A percentile compares a stretch with the other conserved stretches of the same genome.
Evolutionary conservation across 129 eudicot genomes (phyloP).

Genomic region (Solidago caesia): DNA sequence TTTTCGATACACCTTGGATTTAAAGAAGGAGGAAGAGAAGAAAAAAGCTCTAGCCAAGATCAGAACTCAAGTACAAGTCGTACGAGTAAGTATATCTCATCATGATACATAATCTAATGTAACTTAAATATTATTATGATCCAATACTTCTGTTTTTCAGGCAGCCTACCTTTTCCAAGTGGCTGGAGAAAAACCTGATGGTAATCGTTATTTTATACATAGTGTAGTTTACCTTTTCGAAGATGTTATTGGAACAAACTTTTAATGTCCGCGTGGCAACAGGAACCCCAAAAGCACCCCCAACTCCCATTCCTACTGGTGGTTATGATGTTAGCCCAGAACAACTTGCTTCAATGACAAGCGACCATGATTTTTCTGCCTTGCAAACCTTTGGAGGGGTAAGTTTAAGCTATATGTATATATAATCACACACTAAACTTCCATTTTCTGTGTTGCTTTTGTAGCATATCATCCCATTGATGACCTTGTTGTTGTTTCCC

Average conservation of each 20-base stretch:
- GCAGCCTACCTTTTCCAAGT: slow-evolving; percentile 78
- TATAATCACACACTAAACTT: neutral
- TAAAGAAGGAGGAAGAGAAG: slow-evolving; percentile 89
- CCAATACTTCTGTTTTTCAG: slow-evolving; percentile 37
- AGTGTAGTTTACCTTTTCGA: neutral
- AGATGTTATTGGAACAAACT: slow-evolving; percentile 1
- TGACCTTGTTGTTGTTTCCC: slow-evolving; percentile 21
- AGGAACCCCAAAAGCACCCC: slow-evolving; percentile 45
- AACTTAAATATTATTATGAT: slow-evolving; percentile 12
- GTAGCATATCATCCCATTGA: neutral
- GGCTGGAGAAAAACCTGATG: slow-evolving; percentile 44
- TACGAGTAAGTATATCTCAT: slow-evolving; percentile 52
- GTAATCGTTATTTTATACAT: slow-evolving; percentile 31
- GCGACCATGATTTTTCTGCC: slow-evolving; percentile 67
- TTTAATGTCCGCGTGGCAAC: slow-evolving; percentile 23
- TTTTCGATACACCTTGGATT: slow-evolving; percentile 91
- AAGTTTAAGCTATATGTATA: slow-evolving; percentile 24
- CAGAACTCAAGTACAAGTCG: slow-evolving; percentile 84
- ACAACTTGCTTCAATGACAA: slow-evolving; percentile 61
- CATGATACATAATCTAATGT: neutral
- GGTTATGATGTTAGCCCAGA: slow-evolving; percentile 55
- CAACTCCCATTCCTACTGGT: slow-evolving; percentile 46
- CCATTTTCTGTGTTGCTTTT: no score
- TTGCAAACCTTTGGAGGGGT: slow-evolving; percentile 78
- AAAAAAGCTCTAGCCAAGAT: slow-evolving; percentile 70